Evolutionary conservation across 768 basidiomycete genomes (phyloP), one percentile per base, ranked within the genome.

Genomic region (Trametes maxima): DNA sequence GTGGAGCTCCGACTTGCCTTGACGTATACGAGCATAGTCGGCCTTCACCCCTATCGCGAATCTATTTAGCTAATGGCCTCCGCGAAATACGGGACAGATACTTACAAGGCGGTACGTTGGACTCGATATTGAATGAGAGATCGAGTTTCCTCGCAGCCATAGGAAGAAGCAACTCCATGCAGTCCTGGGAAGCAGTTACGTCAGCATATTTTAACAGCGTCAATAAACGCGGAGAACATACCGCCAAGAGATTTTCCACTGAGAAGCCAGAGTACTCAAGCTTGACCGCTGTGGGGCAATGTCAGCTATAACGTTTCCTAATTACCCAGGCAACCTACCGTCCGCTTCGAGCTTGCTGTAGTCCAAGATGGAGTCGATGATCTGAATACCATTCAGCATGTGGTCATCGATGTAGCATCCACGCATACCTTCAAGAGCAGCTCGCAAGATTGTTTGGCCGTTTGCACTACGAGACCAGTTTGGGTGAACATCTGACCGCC

Each of bases 291-390:
- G 63, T 3, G 47, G 39, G 24, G 4, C 11, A 10, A 37, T 1
- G 21, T 56, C 2, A 56, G 45, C 19, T 21, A 5, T 8, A 7
- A 19, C 0, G 6, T 10, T 0, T 5, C 3, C 10, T n/a, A 5
- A 14, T 7, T 10, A 22, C 5, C 8, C 19, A 3, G 10, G 16
- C 3, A 5, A 0, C 62, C 14, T 66, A 84, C 87, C 86, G 49
- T 86, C 89, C 19, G 88, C 89, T 69, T 91, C 89, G 1, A 90
- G 75, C 70, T 91, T 91, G 73, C 87, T 89, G 73, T 90, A 90
- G 68, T 91, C 89, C 64, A 91, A 72, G 50, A 91, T 88, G 1
- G 86, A 88, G 70, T 90, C 87, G 66, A 91, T 90, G 69, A 90
- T 90, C 87, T 89, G 55, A 12, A 21, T 22, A 1, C 2, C 45